Evolutionary conservation across 805 yeast species (phyloP).

Genomic region (Starmera amethionina): DNA sequence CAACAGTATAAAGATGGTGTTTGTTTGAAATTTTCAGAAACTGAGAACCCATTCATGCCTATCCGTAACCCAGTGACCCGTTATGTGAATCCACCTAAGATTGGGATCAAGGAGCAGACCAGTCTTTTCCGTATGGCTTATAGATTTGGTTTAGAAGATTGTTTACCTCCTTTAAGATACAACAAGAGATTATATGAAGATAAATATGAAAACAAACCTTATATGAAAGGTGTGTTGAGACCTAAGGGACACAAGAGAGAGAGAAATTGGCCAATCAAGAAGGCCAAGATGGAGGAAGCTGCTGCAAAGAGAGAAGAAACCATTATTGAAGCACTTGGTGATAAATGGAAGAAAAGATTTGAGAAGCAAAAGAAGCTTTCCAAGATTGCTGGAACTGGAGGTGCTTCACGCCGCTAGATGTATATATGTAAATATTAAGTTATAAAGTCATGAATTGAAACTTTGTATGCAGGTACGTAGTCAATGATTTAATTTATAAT

Average conservation of each 20-base stretch:
- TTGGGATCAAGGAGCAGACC: conserved; percentile 73
- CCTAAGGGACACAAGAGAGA: conserved; percentile 83
- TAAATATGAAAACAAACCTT: conserved; percentile 57
- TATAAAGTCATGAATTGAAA: no score
- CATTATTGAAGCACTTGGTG: conserved; percentile 40
- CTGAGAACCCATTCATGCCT: conserved; percentile 81
- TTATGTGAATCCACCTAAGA: conserved; percentile 66
- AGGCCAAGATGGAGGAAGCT: conserved; percentile 55
- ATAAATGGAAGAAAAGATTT: no score
- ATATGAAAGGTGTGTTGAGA: conserved; percentile 64
- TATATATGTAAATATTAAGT: no score
- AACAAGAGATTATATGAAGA: conserved; percentile 67
- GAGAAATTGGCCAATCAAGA: conserved; percentile 49
- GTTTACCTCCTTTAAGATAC: conserved; percentile 47
- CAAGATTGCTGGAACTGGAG: no score
- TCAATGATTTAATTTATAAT: no score
- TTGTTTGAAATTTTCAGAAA: conserved; percentile 51
- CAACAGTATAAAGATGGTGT: conserved; percentile 55
- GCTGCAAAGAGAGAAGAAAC: conserved; percentile 56
- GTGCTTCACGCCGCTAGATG: no score
- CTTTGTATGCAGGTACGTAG: no score
- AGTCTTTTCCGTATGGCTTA: conserved; percentile 77
- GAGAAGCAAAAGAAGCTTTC: no score
- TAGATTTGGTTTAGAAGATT: conserved; percentile 67
- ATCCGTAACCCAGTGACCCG: conserved; percentile 78